Evolutionary conservation across 2,329 filamentous ascomycete species (phyloP), one percentile per base, ranked within the genome.

Genomic region (Aureobasidium sp.): DNA sequence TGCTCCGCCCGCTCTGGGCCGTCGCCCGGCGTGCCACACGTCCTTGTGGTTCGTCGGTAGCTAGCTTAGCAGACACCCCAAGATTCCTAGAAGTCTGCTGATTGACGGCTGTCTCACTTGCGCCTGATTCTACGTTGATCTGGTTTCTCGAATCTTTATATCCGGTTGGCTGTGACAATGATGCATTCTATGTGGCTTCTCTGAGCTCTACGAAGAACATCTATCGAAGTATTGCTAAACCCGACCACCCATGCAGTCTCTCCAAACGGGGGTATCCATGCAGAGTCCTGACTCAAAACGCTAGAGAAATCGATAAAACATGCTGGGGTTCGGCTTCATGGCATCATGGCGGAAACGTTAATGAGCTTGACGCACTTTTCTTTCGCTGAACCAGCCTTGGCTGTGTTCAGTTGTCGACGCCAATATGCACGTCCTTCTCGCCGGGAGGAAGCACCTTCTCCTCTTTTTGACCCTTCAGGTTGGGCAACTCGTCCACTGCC

Each of bases 401-500:
- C 56, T 31, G 20, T 34, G 34, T 51, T 67, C 75, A 86, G 70
- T 84, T 82, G 62, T 87, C 84, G 34, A 86, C 70, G 22, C 75
- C 76, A 65, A 86, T 84, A 67, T 83, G 81, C 55, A 87, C 81
- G 67, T 83, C 80, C 77, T 84, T 87, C 76, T 87, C 85, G 12
- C 77, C 77, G 5, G 75, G 69, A 14, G 84, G 83, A 53, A 87
- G 77, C n/a, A 86, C 72, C 62, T 82, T 70, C 58, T 83, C 76
- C 70, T 83, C 80, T 62, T 76, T 76, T 69, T 81, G 71, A 1
- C 82, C 84, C 74, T 85, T 83, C 64, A 87, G 76, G 7, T 71
- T 86, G 2, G 92, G 91, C 59, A 99, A 82, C 76, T 97, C 92
- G 67, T 82, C 80, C 70, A 97, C 81, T 15, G 93, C 87, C 72